Evolutionary conservation across 1,284 basidiomycete genomes (phyloP).

Genomic region (Earliella scabrosa): DNA sequence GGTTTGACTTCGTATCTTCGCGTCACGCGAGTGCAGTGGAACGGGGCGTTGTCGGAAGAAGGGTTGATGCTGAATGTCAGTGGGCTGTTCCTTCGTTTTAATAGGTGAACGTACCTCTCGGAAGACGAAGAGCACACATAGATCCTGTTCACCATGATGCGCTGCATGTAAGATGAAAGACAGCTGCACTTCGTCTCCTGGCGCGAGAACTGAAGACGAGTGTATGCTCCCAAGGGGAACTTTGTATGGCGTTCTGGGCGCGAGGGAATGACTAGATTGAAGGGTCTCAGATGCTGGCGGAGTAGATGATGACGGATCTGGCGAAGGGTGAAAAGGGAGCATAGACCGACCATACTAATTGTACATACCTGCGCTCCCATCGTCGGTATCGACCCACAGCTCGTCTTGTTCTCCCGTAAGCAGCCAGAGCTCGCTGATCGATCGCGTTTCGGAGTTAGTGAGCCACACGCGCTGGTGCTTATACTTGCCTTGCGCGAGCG

Average conservation of each 20-base stretch:
- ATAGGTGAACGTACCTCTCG: conserved; percentile 73
- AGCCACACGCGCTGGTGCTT: conserved; percentile 57
- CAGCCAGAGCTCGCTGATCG: conserved; percentile 72
- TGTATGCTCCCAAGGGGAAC: conserved; percentile 46
- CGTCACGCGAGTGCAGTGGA: conserved; percentile 60
- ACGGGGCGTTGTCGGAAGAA: conserved; percentile 51
- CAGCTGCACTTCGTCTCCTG: conserved; percentile 53
- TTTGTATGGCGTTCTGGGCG: conserved; percentile 47
- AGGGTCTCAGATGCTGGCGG: conserved; percentile 39
- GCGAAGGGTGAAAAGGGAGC: neutral
- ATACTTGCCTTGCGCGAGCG: conserved; percentile 67
- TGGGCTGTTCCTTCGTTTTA: too few species aligned
- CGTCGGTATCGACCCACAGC: conserved; percentile 50
- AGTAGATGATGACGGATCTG: conserved; percentile 16
- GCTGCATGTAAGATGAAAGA: conserved; percentile 58
- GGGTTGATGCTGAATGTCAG: too few species aligned
- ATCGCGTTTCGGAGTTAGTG: conserved; percentile 59
- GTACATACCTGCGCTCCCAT: conserved; percentile 15
- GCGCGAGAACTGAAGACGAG: conserved; percentile 41
- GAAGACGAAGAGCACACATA: conserved; percentile 69
- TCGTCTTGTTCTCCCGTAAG: conserved; percentile 62
- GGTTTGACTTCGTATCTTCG: conserved; percentile 62
- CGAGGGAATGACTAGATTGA: conserved; percentile 59
- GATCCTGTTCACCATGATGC: conserved; percentile 48
- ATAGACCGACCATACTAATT: too few species aligned